Percentiles rank a stretch among this genome's conserved stretches.
Conservation (phyloP, 1,139 yeast genomes). For the Protomyces inundatus region DNA sequence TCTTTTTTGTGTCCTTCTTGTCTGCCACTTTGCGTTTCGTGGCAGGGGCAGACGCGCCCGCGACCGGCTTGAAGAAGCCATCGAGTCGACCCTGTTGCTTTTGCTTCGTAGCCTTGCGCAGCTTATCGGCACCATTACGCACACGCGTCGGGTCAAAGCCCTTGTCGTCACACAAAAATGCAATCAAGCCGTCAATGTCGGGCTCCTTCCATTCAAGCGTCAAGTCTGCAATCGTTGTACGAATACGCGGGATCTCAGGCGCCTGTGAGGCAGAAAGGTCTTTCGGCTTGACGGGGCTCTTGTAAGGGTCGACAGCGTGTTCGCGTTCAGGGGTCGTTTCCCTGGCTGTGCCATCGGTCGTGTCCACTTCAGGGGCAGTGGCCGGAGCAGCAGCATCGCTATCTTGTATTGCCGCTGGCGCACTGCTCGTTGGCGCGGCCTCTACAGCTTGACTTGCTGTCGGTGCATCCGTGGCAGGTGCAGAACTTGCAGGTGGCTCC, state of each 20-base stretch:
- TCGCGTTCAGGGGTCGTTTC: background rate
- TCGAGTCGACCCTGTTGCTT: constrained; percentile 90
- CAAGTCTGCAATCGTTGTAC: constrained; percentile 50
- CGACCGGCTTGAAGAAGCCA: constrained; percentile 73
- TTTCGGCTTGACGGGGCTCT: constrained; percentile 12
- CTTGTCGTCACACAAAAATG: constrained; percentile 66
- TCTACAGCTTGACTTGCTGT: background rate
- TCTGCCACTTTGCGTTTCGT: constrained; percentile 29
- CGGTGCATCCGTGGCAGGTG: background rate
- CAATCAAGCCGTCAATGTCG: constrained; percentile 65
- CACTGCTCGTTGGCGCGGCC: background rate
- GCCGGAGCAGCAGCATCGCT: background rate
- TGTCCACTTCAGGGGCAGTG: background rate
- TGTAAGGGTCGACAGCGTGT: constrained; percentile 5
- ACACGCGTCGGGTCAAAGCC: constrained; percentile 93
- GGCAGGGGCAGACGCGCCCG: constrained; percentile 39
- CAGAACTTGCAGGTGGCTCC: background rate
- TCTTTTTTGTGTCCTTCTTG: constrained; percentile 36
- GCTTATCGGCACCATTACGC: constrained; percentile 75
- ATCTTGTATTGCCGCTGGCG: background rate
- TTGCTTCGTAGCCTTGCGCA: constrained; percentile 73
- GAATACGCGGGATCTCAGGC: constrained; percentile 18
- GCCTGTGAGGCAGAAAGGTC: constrained; percentile 20
- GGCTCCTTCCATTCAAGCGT: constrained; percentile 68
- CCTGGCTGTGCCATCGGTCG: background rate